Base-by-base conservation (phyloP, 1,139 yeast genomes). In the Magnusiomyces tetraspermus region DNA sequence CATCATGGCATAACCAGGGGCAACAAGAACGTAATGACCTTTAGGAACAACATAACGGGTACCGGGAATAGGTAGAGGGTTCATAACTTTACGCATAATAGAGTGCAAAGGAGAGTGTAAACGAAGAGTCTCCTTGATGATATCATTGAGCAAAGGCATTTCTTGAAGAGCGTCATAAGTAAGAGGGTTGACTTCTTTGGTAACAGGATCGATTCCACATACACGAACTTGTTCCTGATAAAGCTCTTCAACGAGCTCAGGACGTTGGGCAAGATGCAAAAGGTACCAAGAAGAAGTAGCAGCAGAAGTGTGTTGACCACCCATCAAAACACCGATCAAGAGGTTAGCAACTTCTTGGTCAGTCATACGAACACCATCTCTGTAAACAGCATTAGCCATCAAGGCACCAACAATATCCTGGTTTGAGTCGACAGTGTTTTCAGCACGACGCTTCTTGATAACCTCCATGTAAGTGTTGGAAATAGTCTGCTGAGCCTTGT, bases 251-350 rank as follows among this genome's bases (percentile, higher is more conserved):
- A 88, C 96, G 55, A 90, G 71, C 44, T 86, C 83, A 45, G 95
- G 95, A 60, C 79, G 75, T 63, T 84, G 94, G 60, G 90, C 97
- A 60, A 92, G 77, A 67, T 92, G 98, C 60, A 92, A 77, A 67
- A 92, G 75, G 64, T 82, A 82, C 98, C 98, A 92, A 28, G 97
- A 86, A 48, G 96, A 86, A 26, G 98, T 92, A 28, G 97, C 79
- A 48, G 97, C 95, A 61, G 96, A 85, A 31, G 99, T 94, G 71
- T 92, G 99, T 74, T 92, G 99, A 57, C 98, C 99, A 63, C 98
- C 99, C 99, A 92, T 92, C 58, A 94, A 77, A 53, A 94, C 83
- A 68, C 97, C 99, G 70, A 92, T 92, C 71, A 89, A 76, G 68
- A 94, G 76, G 71, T 90, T 85, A 44, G 97, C 95, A 66, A 92